Evolutionary conservation across 2,329 filamentous ascomycete genomes (phyloP), one percentile per base, ranked within the genome.

Genomic region (Furcasterigmium furcatum): DNA sequence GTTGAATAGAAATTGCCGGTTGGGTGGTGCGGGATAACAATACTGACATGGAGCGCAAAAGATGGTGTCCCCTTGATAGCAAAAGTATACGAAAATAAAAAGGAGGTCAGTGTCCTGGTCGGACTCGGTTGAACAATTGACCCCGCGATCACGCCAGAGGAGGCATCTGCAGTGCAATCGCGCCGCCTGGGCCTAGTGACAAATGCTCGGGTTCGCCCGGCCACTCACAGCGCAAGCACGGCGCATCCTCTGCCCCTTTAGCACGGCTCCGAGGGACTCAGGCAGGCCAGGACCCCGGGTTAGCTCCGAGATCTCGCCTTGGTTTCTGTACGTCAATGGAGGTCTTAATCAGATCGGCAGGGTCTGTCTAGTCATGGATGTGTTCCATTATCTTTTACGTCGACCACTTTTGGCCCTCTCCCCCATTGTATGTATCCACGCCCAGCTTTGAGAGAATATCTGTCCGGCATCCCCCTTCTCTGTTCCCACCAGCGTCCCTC

Each of bases 91-190:
- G 24, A 27, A 12, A 27, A 27, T 27, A n/a, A n/a, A n/a, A n/a
- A n/a, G n/a, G n/a, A 27, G 24, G 24, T 7, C 24, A 27, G 24
- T 12, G 24, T 7, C 7, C 24, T 27, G 24, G 12, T 27, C 7
- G 12, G 24, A 27, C 24, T n/a, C n/a, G n/a, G n/a, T n/a, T n/a
- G 12, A 12, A 27, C 12, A 7, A 27, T 27, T 18, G 36, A 38
- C 30, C 39, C 24, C 48, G 43, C 48, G 43, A 52, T 52, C 50
- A 52, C 50, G 50, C 48, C 48, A 51, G 50, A 51, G 45, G 38
- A 46, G 43, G 43, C 45, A 45, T 41, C 30, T 42, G 43, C 48
- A 41, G 45, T 38, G 41, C 44, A 44, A 52, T 50, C 40, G 34
- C 19, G 29, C 30, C 18, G 14, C 40, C 19, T 34, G 8, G 40